Evolutionary conservation across 2,329 filamentous ascomycete species (phyloP).

Genomic region (Aspergillus fijiensis): DNA sequence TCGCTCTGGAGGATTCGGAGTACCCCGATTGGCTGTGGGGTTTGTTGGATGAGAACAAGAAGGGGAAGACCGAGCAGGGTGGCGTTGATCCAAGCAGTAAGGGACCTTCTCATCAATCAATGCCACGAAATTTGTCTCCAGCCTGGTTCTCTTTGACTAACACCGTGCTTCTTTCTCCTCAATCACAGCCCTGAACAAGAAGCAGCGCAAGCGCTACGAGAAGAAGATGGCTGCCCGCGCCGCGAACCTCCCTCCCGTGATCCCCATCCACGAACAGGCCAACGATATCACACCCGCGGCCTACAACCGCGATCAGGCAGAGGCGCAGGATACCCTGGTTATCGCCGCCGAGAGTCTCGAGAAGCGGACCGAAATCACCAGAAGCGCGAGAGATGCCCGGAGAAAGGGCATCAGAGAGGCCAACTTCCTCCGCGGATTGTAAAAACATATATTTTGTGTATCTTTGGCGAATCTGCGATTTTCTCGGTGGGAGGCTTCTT

Average conservation of each 20-base stretch:
- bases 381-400: conserved; percentile 46
- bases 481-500: conserved; percentile 4
- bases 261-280: conserved; percentile 48
- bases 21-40: conserved; percentile 52
- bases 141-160: not conserved
- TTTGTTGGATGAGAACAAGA: conserved; percentile 40
- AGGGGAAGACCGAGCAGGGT: conserved; percentile 32
- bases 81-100: conserved; percentile 44
- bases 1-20: conserved; percentile 48
- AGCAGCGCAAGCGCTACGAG: conserved; percentile 47
- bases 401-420: conserved; percentile 48
- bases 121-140: not conserved
- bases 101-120: conserved; percentile 7
- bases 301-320: conserved; percentile 30
- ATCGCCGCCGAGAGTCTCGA: conserved; percentile 38
- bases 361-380: conserved; percentile 43
- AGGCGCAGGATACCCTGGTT: conserved; percentile 26
- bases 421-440: conserved; percentile 51
- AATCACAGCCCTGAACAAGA: conserved; percentile 46
- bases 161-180: not conserved
- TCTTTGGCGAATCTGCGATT: not conserved
- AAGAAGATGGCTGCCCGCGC: conserved; percentile 47
- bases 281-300: conserved; percentile 45
- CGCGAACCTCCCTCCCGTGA: conserved; percentile 38
- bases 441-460: conserved; percentile 17